These are phyloP conservation scores for Penicillium sp. DNA, from an alignment of 2,329 filamentous ascomycete species.

Conservation along the genomic window DNA sequence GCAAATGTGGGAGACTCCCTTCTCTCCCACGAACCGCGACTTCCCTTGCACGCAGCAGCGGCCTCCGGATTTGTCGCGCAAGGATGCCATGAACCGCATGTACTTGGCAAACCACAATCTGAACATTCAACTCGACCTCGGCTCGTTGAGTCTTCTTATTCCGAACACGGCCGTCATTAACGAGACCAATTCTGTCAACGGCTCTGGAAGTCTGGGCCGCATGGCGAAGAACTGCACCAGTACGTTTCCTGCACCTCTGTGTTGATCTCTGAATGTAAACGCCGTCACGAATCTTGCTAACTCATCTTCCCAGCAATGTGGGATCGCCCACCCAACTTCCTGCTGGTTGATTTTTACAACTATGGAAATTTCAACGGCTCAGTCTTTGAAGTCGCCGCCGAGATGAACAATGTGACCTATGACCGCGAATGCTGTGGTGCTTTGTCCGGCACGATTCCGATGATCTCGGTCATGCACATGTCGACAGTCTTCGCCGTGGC, in stretches of 20 bases:
- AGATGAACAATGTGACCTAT: constrained; percentile 68
- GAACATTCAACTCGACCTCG: constrained; percentile 67
- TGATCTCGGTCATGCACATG: constrained; percentile 15
- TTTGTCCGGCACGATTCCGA: constrained; percentile 21
- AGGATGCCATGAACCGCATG: constrained; percentile 56
- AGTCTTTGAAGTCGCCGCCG: constrained; percentile 68
- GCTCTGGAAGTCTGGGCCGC: constrained; percentile 60
- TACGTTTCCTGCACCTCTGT: constrained; percentile 21
- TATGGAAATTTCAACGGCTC: constrained; percentile 61
- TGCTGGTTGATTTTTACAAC: constrained; percentile 85
- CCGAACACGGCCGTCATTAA: constrained; percentile 66
- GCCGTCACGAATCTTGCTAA: not conserved
- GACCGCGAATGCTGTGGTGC: constrained; percentile 38
- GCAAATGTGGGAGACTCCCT: constrained; percentile 87
- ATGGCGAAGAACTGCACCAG: constrained; percentile 58
- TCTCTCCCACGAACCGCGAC: constrained; percentile 60
- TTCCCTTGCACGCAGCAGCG: constrained; percentile 78
- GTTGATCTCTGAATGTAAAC: not conserved
- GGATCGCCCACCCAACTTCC: constrained; percentile 66
- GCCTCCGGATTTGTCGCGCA: constrained; percentile 57
- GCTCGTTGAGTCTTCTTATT: constrained; percentile 59
- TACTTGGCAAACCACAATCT: constrained; percentile 90
- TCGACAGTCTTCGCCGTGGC: constrained; percentile 19
- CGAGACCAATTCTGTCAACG: constrained; percentile 62
- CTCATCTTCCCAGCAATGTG: constrained; percentile 44